Base-by-base conservation (phyloP, 1,284 basidiomycete genomes). In the Tremellales sp. region DNA sequence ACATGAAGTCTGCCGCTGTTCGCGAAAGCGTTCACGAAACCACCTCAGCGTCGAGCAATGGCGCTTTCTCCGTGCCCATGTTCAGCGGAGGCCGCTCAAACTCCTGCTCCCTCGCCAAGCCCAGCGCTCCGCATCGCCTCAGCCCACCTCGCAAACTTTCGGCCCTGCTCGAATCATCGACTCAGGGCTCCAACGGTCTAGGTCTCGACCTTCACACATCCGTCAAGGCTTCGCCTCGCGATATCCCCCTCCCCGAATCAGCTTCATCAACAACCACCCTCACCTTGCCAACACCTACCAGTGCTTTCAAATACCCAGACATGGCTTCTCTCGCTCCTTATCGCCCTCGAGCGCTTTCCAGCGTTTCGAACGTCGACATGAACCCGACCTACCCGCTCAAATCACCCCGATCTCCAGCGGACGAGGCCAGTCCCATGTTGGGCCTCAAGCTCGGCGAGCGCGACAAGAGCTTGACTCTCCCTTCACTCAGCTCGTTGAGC, bases 271-370 rank as follows among this genome's bases (percentile, higher is more conserved):
- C 60, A 70, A 73, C 40, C 96, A 98, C 74, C 94, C 94, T 2
- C 77, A 87, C 71, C 81, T 98, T 54, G 80, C 85, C 61, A 84
- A 98, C 40, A 84, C 89, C 13, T 91, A 97, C 73, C 93, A 97
- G 47, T 97, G 93, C 13, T 97, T 93, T 39, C 86, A 96, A 46
- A 89, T 97, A 71, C 84, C 98, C 48, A 13, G 33, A 36, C 33
- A 36, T 36, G 33, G 33, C 33, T 15, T 36, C 33, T 4, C 19
- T 36, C 33, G 19, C 19, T 15, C 15, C 33, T 17, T 13, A n/a
- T 5, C 33, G 33, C 5, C 33, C 33, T 36, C 33, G 33, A 36
- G 5, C 33, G 6, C 33, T n/a, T 15, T 36, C 33, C 5, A 36
- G 13, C 33, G 33, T 36, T 13, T 36, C 33, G 4, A 36, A 6